Evolutionary conservation across 2,329 filamentous ascomycete species (phyloP), one percentile per base, ranked within the genome.

Genomic region (Dactylonectria macrodidyma): DNA sequence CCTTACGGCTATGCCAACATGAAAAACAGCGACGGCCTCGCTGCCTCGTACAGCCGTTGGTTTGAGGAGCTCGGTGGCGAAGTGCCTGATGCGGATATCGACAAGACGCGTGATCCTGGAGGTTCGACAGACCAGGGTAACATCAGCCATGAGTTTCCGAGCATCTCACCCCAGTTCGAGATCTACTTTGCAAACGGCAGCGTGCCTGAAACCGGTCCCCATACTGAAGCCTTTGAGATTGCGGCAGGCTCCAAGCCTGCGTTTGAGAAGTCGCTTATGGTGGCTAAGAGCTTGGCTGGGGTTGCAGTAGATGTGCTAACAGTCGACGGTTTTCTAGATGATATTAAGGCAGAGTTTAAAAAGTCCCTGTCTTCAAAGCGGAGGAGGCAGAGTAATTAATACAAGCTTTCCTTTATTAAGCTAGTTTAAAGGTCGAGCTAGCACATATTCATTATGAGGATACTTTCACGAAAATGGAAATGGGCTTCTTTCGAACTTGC

Each of bases 191-290:
- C 70, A 16, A 73, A 78, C 26, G 76, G 75, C 1, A 73, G 33
- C 12, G 67, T 64, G 1, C 73, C 73, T 1, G 34, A 67, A 12
- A 63, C 57, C 8, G 84, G 85, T 0, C 87, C 87, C 19, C 88
- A 88, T 66, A 90, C 83, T 8, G 83, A 84, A 0, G 83, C 84
- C 0, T 91, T 88, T 70, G 84, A 86, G 9, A 77, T 79, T 3
- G 84, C 87, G 0, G 83, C 86, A 0, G 86, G 86, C 4, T 88
- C 84, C 0, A 79, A 78, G 26, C 80, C 81, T 16, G 84, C 85
- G 0, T 87, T 87, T 62, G 76, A 83, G 33, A 80, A 83, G 51
- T 81, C 85, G 0, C 71, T 88, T 26, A 79, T 82, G 58, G 84
- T 84, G 1, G 85, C 81, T 0, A 87, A 87, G 70, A 83, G 81